phyloP scores from a whole-genome alignment of 2,329 filamentous ascomycete species.

The Byssochlamys sp. region DNA sequence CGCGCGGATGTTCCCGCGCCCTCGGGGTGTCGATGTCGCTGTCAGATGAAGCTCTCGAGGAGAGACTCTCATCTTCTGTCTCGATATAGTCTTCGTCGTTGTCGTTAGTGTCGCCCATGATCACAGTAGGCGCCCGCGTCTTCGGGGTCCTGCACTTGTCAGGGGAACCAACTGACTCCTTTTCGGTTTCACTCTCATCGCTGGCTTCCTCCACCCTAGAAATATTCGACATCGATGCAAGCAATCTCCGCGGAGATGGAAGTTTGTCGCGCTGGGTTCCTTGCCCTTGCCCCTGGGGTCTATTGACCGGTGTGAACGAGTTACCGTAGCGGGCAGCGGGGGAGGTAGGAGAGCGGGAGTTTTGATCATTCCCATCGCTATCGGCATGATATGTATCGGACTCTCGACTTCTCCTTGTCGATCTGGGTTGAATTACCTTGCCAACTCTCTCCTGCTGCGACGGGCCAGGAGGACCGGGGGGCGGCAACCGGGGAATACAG shows the following conservation, averaged over 20 bases:
- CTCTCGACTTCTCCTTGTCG: not conserved
- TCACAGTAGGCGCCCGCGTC: not conserved
- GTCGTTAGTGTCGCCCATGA: constrained; percentile 9
- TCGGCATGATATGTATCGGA: constrained; percentile 7
- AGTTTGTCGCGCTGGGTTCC: constrained; percentile 5
- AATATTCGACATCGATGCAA: constrained; percentile 13
- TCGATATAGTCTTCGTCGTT: constrained; percentile 22
- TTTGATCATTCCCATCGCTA: constrained; percentile 17
- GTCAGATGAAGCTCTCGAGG: not conserved
- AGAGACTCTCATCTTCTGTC: not conserved
- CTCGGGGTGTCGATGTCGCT: not conserved
- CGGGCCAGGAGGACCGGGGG: constrained; percentile 3
- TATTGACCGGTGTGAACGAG: constrained; percentile 36
- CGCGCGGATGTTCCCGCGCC: not conserved
- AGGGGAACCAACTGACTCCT: not conserved
- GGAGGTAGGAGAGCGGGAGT: constrained; percentile 24
- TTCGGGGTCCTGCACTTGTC: not conserved
- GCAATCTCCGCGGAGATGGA: constrained; percentile 15
- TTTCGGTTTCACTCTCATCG: not conserved
- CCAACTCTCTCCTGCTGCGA: not conserved
- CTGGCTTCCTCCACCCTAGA: constrained; percentile 3
- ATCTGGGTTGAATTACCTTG: constrained; percentile 16
- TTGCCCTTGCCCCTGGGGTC: constrained; percentile 19
- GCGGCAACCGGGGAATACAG: constrained; percentile 2
- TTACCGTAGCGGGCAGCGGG: constrained; percentile 31